Conservation (phyloP, 331 rosid genomes). For the Spiraea crenata region DNA sequence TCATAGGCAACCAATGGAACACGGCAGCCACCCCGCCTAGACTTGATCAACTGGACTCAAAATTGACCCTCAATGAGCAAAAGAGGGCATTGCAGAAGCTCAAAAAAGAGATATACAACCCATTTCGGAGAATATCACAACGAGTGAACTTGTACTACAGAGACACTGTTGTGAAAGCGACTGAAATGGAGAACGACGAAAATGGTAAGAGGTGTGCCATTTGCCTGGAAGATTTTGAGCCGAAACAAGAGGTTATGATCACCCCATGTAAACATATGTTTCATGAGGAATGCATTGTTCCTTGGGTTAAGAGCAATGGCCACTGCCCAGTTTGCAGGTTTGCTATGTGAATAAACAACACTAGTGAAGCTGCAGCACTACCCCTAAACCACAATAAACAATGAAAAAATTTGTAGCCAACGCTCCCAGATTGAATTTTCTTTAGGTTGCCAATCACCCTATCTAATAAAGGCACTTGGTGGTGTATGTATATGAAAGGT, state of each 20-base stretch:
- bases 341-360: constrained; percentile 20
- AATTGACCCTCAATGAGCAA: constrained; percentile 30
- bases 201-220: constrained; percentile 56
- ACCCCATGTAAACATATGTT: constrained; percentile 91
- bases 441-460: too few relatives aligned
- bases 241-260: constrained; percentile 56
- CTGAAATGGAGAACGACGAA: constrained; percentile 35
- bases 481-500: too few relatives aligned
- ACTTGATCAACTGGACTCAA: constrained; percentile 28
- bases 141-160: constrained; percentile 51
- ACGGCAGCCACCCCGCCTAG: constrained; percentile 12
- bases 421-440: too few relatives aligned
- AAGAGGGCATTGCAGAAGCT: constrained; percentile 49
- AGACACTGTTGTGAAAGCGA: constrained; percentile 32
- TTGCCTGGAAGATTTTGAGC: constrained; percentile 83
- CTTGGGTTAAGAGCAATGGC: constrained; percentile 64
- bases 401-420: too few relatives aligned
- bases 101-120: constrained; percentile 47
- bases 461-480: too few relatives aligned
- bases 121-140: constrained; percentile 36
- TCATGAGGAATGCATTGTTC: constrained; percentile 78
- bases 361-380: background rate
- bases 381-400: too few relatives aligned
- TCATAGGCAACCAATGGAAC: constrained; percentile 22
- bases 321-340: constrained; percentile 83